Evolutionary conservation across 2,329 filamentous ascomycete genomes (phyloP).

Genomic region (Fusarium camptoceras): DNA sequence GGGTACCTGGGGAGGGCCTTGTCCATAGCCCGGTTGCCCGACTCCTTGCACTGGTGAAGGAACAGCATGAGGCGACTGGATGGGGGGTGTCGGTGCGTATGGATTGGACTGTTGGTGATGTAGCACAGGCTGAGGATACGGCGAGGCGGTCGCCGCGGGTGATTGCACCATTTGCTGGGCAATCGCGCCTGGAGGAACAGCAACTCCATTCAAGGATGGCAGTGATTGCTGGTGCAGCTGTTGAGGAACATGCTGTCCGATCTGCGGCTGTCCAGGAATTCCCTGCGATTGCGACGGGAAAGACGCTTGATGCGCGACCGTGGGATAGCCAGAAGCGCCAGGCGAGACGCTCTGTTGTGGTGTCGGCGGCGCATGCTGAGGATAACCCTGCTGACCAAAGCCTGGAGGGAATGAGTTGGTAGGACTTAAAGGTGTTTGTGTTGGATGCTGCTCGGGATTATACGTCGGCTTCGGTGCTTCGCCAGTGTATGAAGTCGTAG

Average conservation of each 20-base stretch:
- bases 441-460: conserved; percentile 7
- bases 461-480: conserved; percentile 14
- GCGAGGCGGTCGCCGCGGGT: background rate
- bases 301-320: conserved; percentile 10
- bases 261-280: background rate
- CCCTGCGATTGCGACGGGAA: background rate
- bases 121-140: conserved; percentile 8
- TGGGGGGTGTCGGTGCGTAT: background rate
- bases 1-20: background rate
- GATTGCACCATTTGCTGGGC: background rate
- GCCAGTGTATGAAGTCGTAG: background rate
- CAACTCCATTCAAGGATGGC: background rate
- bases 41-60: background rate
- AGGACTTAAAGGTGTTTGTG: conserved; percentile 5
- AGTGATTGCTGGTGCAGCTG: background rate
- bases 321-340: background rate
- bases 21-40: background rate
- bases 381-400: background rate
- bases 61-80: background rate
- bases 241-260: background rate
- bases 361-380: conserved; percentile 6
- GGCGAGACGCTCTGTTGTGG: conserved; percentile 13
- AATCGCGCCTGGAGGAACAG: background rate
- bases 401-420: conserved; percentile 3
- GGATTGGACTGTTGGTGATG: conserved; percentile 3